Evolutionary conservation across 768 basidiomycete genomes (phyloP).

Genomic region (Termitomyces heimii): DNA sequence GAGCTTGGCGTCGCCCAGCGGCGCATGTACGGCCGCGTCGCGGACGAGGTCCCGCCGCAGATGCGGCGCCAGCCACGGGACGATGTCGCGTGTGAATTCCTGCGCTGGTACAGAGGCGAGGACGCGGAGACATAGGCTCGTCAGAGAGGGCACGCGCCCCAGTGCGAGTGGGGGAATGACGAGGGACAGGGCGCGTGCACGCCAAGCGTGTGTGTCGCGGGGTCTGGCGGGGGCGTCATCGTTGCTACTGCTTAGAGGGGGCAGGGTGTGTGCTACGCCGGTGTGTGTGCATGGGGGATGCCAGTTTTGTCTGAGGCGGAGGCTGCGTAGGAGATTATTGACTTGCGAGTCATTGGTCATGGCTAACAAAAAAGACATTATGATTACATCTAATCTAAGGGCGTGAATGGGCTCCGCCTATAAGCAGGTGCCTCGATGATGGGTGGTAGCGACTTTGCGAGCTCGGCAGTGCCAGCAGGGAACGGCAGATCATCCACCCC

Average conservation of each 20-base stretch:
- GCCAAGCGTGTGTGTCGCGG: constrained; percentile 45
- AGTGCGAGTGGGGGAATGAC: constrained; percentile 29
- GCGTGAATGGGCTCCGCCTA: constrained; percentile 74
- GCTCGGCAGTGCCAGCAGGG: constrained; percentile 80
- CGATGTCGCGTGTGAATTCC: constrained; percentile 41
- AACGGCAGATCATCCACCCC: constrained; percentile 85
- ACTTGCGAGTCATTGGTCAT: constrained; percentile 23
- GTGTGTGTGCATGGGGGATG: too few relatives aligned
- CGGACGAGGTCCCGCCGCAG: constrained; percentile 55
- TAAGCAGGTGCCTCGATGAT: constrained; percentile 69
- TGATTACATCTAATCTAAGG: constrained; percentile 45
- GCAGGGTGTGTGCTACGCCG: constrained; percentile 16
- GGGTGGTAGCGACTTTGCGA: constrained; percentile 60
- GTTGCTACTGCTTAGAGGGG: not conserved
- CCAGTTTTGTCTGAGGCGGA: too few relatives aligned
- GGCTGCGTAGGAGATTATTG: constrained; percentile 43
- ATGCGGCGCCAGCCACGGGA: constrained; percentile 50
- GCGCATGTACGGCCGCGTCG: constrained; percentile 49
- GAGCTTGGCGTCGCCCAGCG: constrained; percentile 45
- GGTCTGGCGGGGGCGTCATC: constrained; percentile 33
- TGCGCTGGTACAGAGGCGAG: constrained; percentile 32
- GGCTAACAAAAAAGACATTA: not conserved
- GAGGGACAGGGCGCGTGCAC: constrained; percentile 49
- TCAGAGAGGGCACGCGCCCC: constrained; percentile 40
- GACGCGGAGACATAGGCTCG: constrained; percentile 49